A percentile compares a stretch with the other conserved stretches of the same genome.
Evolutionary conservation across 2,329 filamentous ascomycete genomes (phyloP).

Genomic region (Phialophora macrospora): DNA sequence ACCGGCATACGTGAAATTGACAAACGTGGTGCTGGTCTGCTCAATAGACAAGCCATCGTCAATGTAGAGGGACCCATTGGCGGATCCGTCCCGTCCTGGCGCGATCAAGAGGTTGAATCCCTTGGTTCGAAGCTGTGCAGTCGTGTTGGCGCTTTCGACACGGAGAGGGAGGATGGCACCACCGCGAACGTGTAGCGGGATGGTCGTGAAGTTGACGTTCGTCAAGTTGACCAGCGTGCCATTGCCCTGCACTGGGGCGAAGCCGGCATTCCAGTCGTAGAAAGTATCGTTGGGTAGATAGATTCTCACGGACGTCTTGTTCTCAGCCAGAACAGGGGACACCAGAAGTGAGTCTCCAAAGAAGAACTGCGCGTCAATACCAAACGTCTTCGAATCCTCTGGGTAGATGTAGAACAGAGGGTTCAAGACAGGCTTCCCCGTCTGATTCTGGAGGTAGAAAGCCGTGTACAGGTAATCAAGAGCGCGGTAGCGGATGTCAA

Average conservation of each 20-base stretch:
- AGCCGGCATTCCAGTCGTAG: constrained; percentile 64
- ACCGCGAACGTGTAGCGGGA: constrained; percentile 67
- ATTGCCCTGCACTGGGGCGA: constrained; percentile 49
- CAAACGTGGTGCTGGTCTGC: constrained; percentile 61
- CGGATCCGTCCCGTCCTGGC: constrained; percentile 64
- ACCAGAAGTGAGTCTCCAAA: constrained; percentile 63
- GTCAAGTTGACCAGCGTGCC: constrained; percentile 52
- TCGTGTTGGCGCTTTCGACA: constrained; percentile 61
- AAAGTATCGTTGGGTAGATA: constrained; percentile 64
- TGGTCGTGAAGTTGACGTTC: constrained; percentile 56
- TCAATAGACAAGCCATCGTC: constrained; percentile 75
- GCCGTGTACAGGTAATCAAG: constrained; percentile 81
- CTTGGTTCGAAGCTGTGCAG: constrained; percentile 62
- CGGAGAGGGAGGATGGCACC: constrained; percentile 66
- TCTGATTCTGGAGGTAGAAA: constrained; percentile 63
- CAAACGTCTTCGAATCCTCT: constrained; percentile 57
- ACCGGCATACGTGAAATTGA: constrained; percentile 64
- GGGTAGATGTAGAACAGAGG: constrained; percentile 77
- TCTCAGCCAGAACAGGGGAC: constrained; percentile 60
- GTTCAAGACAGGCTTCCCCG: constrained; percentile 69
- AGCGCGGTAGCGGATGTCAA: constrained; percentile 74
- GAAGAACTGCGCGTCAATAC: constrained; percentile 63
- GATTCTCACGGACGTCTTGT: constrained; percentile 57
- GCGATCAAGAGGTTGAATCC: constrained; percentile 75
- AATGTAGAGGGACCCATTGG: constrained; percentile 71